Conservation (phyloP, 306 rosid species). For the Quercus suber region DNA sequence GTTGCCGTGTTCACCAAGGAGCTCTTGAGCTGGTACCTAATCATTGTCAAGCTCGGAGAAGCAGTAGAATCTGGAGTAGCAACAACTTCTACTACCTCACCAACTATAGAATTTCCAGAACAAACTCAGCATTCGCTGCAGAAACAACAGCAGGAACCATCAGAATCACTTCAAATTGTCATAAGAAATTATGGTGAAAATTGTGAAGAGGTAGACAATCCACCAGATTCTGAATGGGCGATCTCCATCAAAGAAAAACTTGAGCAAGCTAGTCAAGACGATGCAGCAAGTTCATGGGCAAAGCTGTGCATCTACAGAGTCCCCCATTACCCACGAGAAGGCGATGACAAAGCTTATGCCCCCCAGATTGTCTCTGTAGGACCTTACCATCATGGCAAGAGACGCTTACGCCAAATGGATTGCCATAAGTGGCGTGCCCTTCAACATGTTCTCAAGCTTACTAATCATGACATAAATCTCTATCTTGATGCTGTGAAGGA, state of each 20-base stretch:
- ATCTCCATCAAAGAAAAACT: slow-evolving; percentile 67
- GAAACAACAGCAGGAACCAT: slow-evolving; percentile 38
- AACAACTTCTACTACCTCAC: slow-evolving; percentile 23
- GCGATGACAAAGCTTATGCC: slow-evolving; percentile 70
- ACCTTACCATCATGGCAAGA: slow-evolving; percentile 80
- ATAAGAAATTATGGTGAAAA: slow-evolving; percentile 26
- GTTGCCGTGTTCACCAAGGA: slow-evolving; percentile 89
- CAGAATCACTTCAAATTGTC: slow-evolving; percentile 45
- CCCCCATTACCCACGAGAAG: slow-evolving; percentile 71
- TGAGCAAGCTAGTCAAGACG: slow-evolving; percentile 68
- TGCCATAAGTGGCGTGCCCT: slow-evolving; percentile 91
- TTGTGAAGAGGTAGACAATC: slow-evolving; percentile 33
- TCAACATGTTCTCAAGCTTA: slow-evolving; percentile 53
- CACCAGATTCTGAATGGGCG: slow-evolving; percentile 67
- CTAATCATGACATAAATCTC: slow-evolving; percentile 46
- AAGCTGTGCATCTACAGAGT: slow-evolving; percentile 62
- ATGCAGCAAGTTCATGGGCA: slow-evolving; percentile 68
- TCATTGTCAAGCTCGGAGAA: slow-evolving; percentile 83
- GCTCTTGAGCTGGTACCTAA: slow-evolving; percentile 81
- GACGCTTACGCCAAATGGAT: slow-evolving; percentile 78
- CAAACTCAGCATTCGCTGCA: slow-evolving; percentile 28
- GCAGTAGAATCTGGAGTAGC: slow-evolving; percentile 58
- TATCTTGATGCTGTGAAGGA: slow-evolving; percentile 66
- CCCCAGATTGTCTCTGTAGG: slow-evolving; percentile 83
- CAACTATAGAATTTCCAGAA: slow-evolving; percentile 34